Percentiles rank a stretch among this genome's conserved stretches.
phyloP scores from a whole-genome alignment of 352 stramenopile species.

The Globisporangium barbulae region DNA sequence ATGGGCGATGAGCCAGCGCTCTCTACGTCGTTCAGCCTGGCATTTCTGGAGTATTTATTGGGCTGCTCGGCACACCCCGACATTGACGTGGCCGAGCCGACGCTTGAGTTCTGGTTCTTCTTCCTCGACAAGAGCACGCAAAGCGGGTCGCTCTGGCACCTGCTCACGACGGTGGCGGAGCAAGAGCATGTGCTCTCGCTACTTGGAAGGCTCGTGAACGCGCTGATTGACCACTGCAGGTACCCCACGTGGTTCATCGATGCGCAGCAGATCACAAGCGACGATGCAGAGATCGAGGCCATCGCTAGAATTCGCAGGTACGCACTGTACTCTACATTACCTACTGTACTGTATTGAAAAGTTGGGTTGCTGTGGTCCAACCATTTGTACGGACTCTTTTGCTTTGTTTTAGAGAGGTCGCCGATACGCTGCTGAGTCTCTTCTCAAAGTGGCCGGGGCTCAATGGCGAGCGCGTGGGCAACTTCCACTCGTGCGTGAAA shows the following conservation, averaged over 20 bases:
- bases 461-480: conserved; percentile 28
- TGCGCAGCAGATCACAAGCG: conserved; percentile 39
- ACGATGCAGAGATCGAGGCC: conserved; percentile 58
- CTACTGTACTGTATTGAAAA: neutral
- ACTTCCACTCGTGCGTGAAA: conserved; percentile 56
- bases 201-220: conserved; percentile 60
- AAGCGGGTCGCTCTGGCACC: conserved; percentile 36
- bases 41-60: conserved; percentile 64
- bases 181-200: conserved; percentile 40
- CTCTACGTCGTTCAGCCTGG: conserved; percentile 15
- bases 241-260: conserved; percentile 64
- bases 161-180: conserved; percentile 28
- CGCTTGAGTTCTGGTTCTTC: conserved; percentile 87
- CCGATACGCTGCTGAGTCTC: conserved; percentile 75
- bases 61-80: conserved; percentile 56
- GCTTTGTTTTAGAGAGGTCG: conserved; percentile 54
- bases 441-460: conserved; percentile 76
- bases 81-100: conserved; percentile 55
- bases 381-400: neutral
- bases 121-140: conserved; percentile 66
- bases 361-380: neutral
- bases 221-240: conserved; percentile 61
- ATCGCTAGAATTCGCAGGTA: conserved; percentile 56
- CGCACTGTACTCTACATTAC: neutral
- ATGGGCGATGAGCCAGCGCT: neutral